Base-by-base conservation (phyloP, 169 alveolate species). In the Plasmodium inui region DNA sequence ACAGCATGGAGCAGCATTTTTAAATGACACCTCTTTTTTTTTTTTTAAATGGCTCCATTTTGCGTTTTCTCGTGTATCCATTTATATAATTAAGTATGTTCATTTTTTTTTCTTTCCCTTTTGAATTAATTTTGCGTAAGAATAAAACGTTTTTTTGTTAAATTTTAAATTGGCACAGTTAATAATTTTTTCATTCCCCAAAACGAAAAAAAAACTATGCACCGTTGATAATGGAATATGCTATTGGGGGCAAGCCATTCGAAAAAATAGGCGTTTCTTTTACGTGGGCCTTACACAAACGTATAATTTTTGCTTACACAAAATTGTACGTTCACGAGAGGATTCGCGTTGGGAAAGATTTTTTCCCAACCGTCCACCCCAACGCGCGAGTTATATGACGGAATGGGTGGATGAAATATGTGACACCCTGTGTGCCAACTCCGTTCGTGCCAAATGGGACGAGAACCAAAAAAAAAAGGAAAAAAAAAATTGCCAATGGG, bases 141-240 rank as follows among this genome's bases (percentile, higher is more conserved):
- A 72, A 83, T 72, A 83, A 5, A 41, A 81, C 50, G 50, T 70
- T 83, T 83, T 67, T 83, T 83, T 83, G 83, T 83, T 70, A 83
- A 46, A 39, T 83, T 67, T 57, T 83, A 39, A 83, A 83, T 83
- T 83, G 37, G 19, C 76, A 67, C 76, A 67, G 22, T 67, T 67
- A 67, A 19, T 67, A 67, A 22, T 83, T 72, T 83, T 67, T 71
- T 14, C 55, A 0, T 70, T 83, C 34, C 32, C 14, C 74, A 12
- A 67, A n/a, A 67, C 14, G 32, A 80, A 22, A 80, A 79, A 34
- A 79, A 34, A 79, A 37, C 9, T 41, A 6, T 79, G 84, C 28
- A 79, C 73, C 46, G 34, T 79, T 79, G 73, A 79, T 41, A 44
- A n/a, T 8, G 28, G 22, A 17, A 79, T 79, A 79, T 79, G 37